A percentile compares a stretch with the other conserved stretches of the same genome.
phyloP scores from a whole-genome alignment of 306 rosid species.

The Vigna nakashimae region DNA sequence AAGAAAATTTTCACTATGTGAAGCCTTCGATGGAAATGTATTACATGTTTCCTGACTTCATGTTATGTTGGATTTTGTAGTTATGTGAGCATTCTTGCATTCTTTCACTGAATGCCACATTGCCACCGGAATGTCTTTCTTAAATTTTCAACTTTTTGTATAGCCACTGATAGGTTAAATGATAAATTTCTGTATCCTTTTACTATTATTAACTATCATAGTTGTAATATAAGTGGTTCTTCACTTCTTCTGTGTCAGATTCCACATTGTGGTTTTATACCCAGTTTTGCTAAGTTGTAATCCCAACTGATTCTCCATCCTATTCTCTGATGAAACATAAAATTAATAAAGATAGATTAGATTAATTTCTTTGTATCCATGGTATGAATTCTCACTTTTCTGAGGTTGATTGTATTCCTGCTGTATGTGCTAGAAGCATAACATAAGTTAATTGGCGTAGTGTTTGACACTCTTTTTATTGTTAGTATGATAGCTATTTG shows the following conservation, averaged over 20 bases:
- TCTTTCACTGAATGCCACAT: constrained; percentile 33
- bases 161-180: constrained; percentile 28
- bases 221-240: neutral
- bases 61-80: constrained; percentile 25
- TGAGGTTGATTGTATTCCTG: constrained; percentile 19
- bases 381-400: constrained; percentile 14
- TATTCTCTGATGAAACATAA: constrained; percentile 13
- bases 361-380: constrained; percentile 33
- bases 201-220: neutral
- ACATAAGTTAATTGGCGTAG: constrained; percentile 40
- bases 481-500: constrained; percentile 96
- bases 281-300: constrained; percentile 6
- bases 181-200: constrained; percentile 4
- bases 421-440: constrained; percentile 34
- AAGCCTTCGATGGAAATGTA: constrained; percentile 26
- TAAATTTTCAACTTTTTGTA: constrained; percentile 7
- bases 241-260: constrained; percentile 35
- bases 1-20: neutral
- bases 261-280: constrained; percentile 23
- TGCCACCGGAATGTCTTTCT: constrained; percentile 24
- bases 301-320: neutral
- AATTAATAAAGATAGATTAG: constrained; percentile 27
- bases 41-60: neutral
- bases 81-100: constrained; percentile 4
- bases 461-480: constrained; percentile 49